A percentile compares a stretch with the other conserved stretches of the same genome.
These are phyloP conservation scores for Yamadazyma sp. DNA, from an alignment of 805 yeast species.

Conservation along the genomic window DNA sequence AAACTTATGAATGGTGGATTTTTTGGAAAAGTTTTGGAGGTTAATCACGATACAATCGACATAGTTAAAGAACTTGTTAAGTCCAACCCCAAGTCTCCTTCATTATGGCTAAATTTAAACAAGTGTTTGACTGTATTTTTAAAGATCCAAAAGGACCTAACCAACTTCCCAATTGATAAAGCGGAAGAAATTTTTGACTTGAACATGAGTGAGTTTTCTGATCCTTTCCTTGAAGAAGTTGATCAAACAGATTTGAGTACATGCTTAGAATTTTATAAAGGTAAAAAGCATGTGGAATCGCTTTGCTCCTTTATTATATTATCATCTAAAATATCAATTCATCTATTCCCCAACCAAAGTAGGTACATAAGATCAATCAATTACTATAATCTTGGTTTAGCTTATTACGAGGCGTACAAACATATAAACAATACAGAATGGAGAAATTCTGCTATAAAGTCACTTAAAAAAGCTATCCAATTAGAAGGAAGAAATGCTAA, in stretches of 20 bases:
- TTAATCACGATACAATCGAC: constrained; percentile 46
- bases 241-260: constrained; percentile 8
- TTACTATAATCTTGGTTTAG: constrained; percentile 69
- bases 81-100: constrained; percentile 39
- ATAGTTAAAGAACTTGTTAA: constrained; percentile 37
- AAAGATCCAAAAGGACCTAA: constrained; percentile 51
- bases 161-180: constrained; percentile 43
- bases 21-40: constrained; percentile 58
- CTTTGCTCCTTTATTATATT: constrained; percentile 42
- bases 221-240: constrained; percentile 22
- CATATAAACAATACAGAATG: constrained; percentile 13
- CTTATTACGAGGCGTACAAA: constrained; percentile 48
- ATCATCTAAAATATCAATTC: constrained; percentile 45
- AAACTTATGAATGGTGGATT: constrained; percentile 57
- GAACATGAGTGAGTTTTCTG: constrained; percentile 9
- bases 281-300: constrained; percentile 23
- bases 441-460: constrained; percentile 52
- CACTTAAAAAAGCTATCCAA: constrained; percentile 65
- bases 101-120: constrained; percentile 65
- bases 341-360: constrained; percentile 33
- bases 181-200: constrained; percentile 20
- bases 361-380: constrained; percentile 53
- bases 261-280: constrained; percentile 17
- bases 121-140: constrained; percentile 56
- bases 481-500: constrained; percentile 67